These are phyloP conservation scores for Leucogyrophana mollusca DNA, from an alignment of 768 basidiomycete genomes.

Conservation along the genomic window DNA sequence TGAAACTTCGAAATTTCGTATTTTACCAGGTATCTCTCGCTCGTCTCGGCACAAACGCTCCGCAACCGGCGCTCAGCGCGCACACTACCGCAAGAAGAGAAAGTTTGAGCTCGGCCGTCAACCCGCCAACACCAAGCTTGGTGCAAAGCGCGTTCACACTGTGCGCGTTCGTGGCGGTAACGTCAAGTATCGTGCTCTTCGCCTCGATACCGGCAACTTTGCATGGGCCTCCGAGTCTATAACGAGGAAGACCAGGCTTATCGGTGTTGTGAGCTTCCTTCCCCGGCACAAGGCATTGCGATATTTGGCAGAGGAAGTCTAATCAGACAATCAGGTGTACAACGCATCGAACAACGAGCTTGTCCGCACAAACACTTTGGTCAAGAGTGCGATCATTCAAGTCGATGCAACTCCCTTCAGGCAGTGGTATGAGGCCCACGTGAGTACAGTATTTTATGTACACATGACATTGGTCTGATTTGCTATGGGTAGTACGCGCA, in stretches of 20 bases:
- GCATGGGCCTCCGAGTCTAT: slow-evolving; percentile 96
- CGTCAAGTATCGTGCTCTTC: slow-evolving; percentile 92
- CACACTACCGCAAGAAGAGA: slow-evolving; percentile 99
- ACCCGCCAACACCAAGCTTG: slow-evolving; percentile 95
- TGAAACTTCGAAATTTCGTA: slow-evolving; percentile 5
- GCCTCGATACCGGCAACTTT: slow-evolving; percentile 96
- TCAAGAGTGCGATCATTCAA: slow-evolving; percentile 96
- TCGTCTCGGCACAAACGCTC: slow-evolving; percentile 97
- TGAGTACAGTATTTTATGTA: slow-evolving; percentile 41
- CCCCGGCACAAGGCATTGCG: neutral
- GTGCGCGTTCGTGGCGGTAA: slow-evolving; percentile 97
- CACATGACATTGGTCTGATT: neutral
- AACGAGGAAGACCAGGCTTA: slow-evolving; percentile 94
- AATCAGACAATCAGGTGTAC: slow-evolving; percentile 66
- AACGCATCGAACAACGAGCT: slow-evolving; percentile 99
- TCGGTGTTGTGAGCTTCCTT: slow-evolving; percentile 77
- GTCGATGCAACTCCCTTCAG: slow-evolving; percentile 98
- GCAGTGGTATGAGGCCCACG: slow-evolving; percentile 99
- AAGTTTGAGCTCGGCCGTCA: slow-evolving; percentile 99
- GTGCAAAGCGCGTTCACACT: slow-evolving; percentile 90
- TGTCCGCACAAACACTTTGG: slow-evolving; percentile 98
- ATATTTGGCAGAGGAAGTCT: neutral
- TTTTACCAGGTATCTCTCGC: slow-evolving; percentile 84
- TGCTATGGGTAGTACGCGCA: slow-evolving; percentile 73
- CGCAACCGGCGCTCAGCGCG: slow-evolving; percentile 86